Evolutionary conservation across 805 yeast species (phyloP).

Genomic region (Schwanniomyces occidentalis): DNA sequence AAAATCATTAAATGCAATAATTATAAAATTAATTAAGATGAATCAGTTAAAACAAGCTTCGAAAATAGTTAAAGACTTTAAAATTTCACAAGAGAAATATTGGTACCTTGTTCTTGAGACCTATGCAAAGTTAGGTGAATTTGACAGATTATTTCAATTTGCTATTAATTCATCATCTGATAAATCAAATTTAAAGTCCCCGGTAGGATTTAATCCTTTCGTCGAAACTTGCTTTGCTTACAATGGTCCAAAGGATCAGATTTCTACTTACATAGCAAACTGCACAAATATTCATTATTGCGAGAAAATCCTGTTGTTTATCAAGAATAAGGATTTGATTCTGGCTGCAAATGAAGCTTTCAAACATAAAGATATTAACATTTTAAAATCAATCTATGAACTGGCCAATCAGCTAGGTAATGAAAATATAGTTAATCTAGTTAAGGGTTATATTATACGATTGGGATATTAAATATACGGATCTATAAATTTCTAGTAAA

Average conservation of each 20-base stretch:
- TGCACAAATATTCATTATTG: constrained; percentile 47
- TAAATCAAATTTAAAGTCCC: constrained; percentile 48
- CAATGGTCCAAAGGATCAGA: constrained; percentile 58
- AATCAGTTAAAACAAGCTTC: constrained; percentile 38
- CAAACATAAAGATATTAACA: constrained; percentile 41
- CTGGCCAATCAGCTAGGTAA: constrained; percentile 15
- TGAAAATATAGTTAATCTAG: constrained; percentile 10
- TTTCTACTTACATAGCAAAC: constrained; percentile 57
- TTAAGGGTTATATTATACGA: constrained; percentile 23
- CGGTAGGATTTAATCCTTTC: constrained; percentile 71
- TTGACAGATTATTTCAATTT: constrained; percentile 36
- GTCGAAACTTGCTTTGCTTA: constrained; percentile 50
- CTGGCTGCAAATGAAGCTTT: constrained; percentile 53
- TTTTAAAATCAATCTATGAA: constrained; percentile 23
- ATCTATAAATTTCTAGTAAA: constrained; percentile 7
- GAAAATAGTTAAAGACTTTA: constrained; percentile 33
- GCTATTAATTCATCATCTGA: constrained; percentile 16
- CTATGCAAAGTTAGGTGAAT: constrained; percentile 27
- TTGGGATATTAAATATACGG: constrained; percentile 22
- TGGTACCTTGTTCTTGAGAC: constrained; percentile 36
- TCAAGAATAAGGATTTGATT: constrained; percentile 51
- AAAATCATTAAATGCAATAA: constrained; percentile 25
- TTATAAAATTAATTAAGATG: constrained; percentile 30
- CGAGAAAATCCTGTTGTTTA: constrained; percentile 50
- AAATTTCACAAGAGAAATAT: constrained; percentile 26